These are phyloP conservation scores for Penicillium frequentans DNA, from an alignment of 2,329 filamentous ascomycete genomes.

Conservation along the genomic window DNA sequence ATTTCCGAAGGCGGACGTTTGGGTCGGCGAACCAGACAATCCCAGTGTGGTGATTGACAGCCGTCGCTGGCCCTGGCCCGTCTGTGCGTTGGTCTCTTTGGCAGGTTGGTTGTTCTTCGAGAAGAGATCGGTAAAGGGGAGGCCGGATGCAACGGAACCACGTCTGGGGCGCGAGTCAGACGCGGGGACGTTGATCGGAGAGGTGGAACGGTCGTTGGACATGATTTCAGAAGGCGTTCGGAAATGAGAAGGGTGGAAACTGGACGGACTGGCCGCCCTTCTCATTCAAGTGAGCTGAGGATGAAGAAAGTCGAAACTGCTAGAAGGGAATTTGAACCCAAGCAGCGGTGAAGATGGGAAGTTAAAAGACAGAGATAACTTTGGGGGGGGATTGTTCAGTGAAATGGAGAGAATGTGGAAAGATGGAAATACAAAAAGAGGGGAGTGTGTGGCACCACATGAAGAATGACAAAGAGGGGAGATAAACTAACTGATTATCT, in stretches of 20 bases:
- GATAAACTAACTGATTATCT: constrained; percentile 14
- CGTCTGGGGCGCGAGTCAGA: constrained; percentile 43
- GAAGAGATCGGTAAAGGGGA: constrained; percentile 44
- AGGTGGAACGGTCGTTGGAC: constrained; percentile 44
- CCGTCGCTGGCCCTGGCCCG: constrained; percentile 52
- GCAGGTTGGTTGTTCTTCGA: constrained; percentile 28
- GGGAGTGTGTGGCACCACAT: constrained; percentile 1
- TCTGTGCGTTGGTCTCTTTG: constrained; percentile 48
- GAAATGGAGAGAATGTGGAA: neutral
- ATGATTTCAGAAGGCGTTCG: constrained; percentile 30
- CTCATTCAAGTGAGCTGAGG: constrained; percentile 12
- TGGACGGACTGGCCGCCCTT: constrained; percentile 29
- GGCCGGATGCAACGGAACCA: constrained; percentile 45
- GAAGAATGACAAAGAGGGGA: neutral
- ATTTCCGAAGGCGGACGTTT: constrained; percentile 52
- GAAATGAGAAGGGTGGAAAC: constrained; percentile 7
- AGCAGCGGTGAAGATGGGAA: neutral
- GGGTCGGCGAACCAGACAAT: constrained; percentile 69
- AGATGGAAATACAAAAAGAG: neutral
- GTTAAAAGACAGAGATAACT: neutral
- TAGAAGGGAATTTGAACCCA: neutral
- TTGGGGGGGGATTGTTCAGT: neutral
- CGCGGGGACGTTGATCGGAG: constrained; percentile 40
- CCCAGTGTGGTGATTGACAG: constrained; percentile 74
- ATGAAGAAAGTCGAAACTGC: constrained; percentile 1